A percentile compares a stretch with the other conserved stretches of the same genome.
Evolutionary conservation across 176 grass and related monocot species (phyloP).

Genomic region (bread wheat (Triticum aestivum)): IWGSC_CS_RefSeq_v2.1 NC_057795.1:529255093-529255592

Average conservation of each 20-base stretch:
- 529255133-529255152: not conserved
- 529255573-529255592: not conserved
- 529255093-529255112: not conserved
- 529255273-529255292: not conserved
- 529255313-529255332: not conserved
- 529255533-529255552: slow-evolving; percentile 23
- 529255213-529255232: not conserved
- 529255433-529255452: not conserved
- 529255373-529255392: slow-evolving; percentile 30
- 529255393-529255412: not conserved
- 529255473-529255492: not conserved
- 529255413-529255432: not conserved
- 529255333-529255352: not conserved
- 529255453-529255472: not conserved
- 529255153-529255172: not conserved
- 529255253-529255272: not conserved
- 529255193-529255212: not conserved
- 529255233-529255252: not conserved
- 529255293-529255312: slow-evolving; percentile 22
- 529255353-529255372: not conserved
- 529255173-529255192: not conserved
- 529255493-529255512: not conserved
- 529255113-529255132: not conserved
- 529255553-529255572: slow-evolving; percentile 26
- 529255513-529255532: slow-evolving; percentile 24